These are phyloP conservation scores for Peronospora destructor DNA, from an alignment of 352 stramenopile genomes.

Conservation along the genomic window DNA sequence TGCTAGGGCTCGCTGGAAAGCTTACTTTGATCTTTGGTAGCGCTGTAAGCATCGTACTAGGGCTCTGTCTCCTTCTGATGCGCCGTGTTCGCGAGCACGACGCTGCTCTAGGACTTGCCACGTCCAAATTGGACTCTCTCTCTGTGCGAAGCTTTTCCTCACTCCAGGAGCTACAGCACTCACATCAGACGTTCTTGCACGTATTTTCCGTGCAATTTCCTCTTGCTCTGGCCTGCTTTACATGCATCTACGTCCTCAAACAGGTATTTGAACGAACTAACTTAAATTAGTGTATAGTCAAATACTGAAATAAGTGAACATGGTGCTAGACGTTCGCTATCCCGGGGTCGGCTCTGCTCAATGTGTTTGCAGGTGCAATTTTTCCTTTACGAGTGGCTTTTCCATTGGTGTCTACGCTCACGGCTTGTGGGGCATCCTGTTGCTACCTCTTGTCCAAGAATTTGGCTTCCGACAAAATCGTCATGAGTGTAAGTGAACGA, in stretches of 20 bases:
- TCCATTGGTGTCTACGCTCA: slow-evolving; percentile 56
- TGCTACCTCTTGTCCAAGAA: slow-evolving; percentile 68
- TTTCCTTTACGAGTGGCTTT: slow-evolving; percentile 59
- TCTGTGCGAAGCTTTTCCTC: slow-evolving; percentile 55
- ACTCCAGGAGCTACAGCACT: slow-evolving; percentile 53
- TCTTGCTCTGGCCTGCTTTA: slow-evolving; percentile 64
- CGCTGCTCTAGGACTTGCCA: slow-evolving; percentile 29
- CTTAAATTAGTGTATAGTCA: slow-evolving; percentile 4
- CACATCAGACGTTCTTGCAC: slow-evolving; percentile 49
- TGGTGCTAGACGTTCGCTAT: slow-evolving; percentile 70
- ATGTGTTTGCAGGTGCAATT: slow-evolving; percentile 65
- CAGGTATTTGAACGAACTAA: slow-evolving; percentile 32
- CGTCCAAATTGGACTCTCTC: slow-evolving; percentile 45
- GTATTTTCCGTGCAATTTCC: slow-evolving; percentile 54
- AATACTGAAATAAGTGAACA: neutral
- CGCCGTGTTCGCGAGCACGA: slow-evolving; percentile 43
- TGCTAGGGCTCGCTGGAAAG: slow-evolving; percentile 30
- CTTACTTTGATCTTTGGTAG: slow-evolving; percentile 39
- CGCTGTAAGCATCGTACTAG: slow-evolving; percentile 25
- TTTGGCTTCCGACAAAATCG: slow-evolving; percentile 50
- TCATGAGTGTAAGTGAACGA: slow-evolving; percentile 51
- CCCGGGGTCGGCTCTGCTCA: slow-evolving; percentile 65
- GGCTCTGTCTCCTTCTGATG: slow-evolving; percentile 39
- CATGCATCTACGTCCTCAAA: slow-evolving; percentile 73
- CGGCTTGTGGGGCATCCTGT: slow-evolving; percentile 58